Conservation (phyloP, 2,329 filamentous ascomycete genomes). For the Penicillium sp. region DNA sequence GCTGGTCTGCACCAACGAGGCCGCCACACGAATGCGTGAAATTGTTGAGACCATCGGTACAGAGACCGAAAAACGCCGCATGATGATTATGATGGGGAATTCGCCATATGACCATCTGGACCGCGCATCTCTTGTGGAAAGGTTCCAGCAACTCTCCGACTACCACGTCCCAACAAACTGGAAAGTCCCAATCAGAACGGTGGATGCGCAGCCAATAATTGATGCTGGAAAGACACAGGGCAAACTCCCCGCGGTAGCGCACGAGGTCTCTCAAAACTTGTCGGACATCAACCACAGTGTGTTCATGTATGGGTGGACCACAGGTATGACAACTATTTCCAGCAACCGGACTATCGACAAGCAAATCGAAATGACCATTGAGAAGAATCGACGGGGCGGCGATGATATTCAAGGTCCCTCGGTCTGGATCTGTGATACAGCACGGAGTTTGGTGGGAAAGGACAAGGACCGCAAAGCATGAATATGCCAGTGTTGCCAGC, state of each 20-base stretch:
- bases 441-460: slow-evolving; percentile 65
- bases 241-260: slow-evolving; percentile 47
- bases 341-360: slow-evolving; percentile 67
- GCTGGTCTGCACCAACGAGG: slow-evolving; percentile 66
- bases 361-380: slow-evolving; percentile 60
- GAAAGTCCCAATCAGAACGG: slow-evolving; percentile 59
- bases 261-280: slow-evolving; percentile 48
- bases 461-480: slow-evolving; percentile 50
- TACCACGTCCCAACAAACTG: slow-evolving; percentile 54
- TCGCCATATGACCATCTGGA: slow-evolving; percentile 35
- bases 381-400: slow-evolving; percentile 48
- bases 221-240: slow-evolving; percentile 30
- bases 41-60: slow-evolving; percentile 65
- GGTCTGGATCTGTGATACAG: slow-evolving; percentile 64
- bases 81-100: slow-evolving; percentile 57
- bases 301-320: slow-evolving; percentile 69
- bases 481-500: slow-evolving; percentile 1
- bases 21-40: slow-evolving; percentile 63
- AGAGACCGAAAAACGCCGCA: slow-evolving; percentile 58
- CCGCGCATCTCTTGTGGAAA: slow-evolving; percentile 32
- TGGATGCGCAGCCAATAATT: slow-evolving; percentile 49
- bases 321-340: slow-evolving; percentile 63
- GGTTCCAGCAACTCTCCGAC: slow-evolving; percentile 50
- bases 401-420: slow-evolving; percentile 57
- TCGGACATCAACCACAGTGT: slow-evolving; percentile 65